A percentile compares a stretch with the other conserved stretches of the same genome.
phyloP scores from a whole-genome alignment of 192 early-diverging fungal species.

The Coemansia sp. region DNA sequence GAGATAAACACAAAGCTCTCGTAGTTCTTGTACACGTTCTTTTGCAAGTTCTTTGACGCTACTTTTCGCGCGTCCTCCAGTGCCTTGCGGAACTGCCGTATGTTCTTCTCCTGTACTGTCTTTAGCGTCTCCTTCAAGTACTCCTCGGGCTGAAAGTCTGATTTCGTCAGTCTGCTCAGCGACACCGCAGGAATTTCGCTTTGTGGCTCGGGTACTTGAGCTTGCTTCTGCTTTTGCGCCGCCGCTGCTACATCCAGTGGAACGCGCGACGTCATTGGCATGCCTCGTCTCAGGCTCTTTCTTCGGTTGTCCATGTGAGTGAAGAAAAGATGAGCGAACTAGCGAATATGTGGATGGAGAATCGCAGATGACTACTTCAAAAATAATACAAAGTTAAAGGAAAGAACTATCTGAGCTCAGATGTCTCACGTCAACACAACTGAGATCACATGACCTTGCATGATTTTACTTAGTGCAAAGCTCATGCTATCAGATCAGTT shows the following conservation, averaged over 20 bases:
- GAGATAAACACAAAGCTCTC: slow-evolving; percentile 74
- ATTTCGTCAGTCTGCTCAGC: slow-evolving; percentile 37
- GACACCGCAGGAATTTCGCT: slow-evolving; percentile 36
- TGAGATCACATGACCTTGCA: not conserved
- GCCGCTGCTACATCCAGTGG: slow-evolving; percentile 8
- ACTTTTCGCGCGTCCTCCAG: slow-evolving; percentile 61
- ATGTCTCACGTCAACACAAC: not conserved
- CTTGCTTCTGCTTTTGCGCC: not conserved
- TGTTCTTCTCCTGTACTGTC: slow-evolving; percentile 26
- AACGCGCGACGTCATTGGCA: slow-evolving; percentile 17
- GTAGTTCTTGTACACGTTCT: slow-evolving; percentile 75
- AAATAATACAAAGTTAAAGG: too few relatives aligned
- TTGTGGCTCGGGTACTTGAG: not conserved
- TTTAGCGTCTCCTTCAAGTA: slow-evolving; percentile 45
- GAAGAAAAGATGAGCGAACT: not conserved
- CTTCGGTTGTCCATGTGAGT: slow-evolving; percentile 16
- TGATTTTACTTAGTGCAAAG: not conserved
- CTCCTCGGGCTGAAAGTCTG: slow-evolving; percentile 44
- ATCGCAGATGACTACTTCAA: too few relatives aligned
- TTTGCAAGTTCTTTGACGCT: slow-evolving; percentile 63
- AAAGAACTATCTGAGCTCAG: not conserved
- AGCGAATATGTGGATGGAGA: not conserved
- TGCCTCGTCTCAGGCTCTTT: slow-evolving; percentile 29
- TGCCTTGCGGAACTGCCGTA: slow-evolving; percentile 54
- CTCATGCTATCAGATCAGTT: slow-evolving; percentile 1